Conservation (phyloP, 2,329 filamentous ascomycete genomes). For the Fusarium chlamydosporum region DNA sequence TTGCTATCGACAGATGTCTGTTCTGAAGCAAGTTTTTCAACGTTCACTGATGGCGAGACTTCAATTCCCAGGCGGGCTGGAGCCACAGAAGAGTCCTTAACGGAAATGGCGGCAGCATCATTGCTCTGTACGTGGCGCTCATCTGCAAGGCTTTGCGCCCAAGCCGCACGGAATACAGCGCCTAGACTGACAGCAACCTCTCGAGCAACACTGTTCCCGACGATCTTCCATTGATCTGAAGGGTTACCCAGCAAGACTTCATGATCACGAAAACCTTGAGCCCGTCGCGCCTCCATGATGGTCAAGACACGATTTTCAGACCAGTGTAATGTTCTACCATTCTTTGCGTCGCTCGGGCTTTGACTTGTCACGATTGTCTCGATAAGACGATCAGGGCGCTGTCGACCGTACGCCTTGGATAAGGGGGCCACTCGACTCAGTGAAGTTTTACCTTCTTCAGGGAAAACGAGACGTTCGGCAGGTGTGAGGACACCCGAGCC, state of each 20-base stretch:
- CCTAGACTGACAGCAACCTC: conserved; percentile 77
- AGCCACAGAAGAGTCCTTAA: neutral
- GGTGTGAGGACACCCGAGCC: conserved; percentile 55
- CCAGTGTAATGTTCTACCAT: conserved; percentile 75
- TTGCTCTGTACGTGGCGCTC: conserved; percentile 21
- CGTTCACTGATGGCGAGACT: conserved; percentile 11
- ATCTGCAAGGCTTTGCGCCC: conserved; percentile 48
- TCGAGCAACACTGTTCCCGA: conserved; percentile 84
- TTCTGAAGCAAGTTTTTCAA: conserved; percentile 25
- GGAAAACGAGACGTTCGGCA: conserved; percentile 60
- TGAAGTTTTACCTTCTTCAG: conserved; percentile 37
- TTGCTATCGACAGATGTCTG: conserved; percentile 13
- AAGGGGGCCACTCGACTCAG: conserved; percentile 58
- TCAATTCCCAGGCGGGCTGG: conserved; percentile 29
- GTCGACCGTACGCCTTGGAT: conserved; percentile 66
- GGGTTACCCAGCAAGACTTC: conserved; percentile 76
- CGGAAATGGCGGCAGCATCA: neutral
- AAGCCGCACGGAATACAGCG: conserved; percentile 71
- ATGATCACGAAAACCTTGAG: conserved; percentile 77
- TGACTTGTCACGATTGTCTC: conserved; percentile 73
- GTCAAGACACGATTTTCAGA: conserved; percentile 71
- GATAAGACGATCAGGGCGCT: conserved; percentile 68
- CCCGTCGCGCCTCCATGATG: conserved; percentile 76
- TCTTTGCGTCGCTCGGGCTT: conserved; percentile 66
- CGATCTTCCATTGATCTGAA: conserved; percentile 71